phyloP scores from a whole-genome alignment of 108 stramenopile species.

The Chaetoceros muelleri region DNA sequence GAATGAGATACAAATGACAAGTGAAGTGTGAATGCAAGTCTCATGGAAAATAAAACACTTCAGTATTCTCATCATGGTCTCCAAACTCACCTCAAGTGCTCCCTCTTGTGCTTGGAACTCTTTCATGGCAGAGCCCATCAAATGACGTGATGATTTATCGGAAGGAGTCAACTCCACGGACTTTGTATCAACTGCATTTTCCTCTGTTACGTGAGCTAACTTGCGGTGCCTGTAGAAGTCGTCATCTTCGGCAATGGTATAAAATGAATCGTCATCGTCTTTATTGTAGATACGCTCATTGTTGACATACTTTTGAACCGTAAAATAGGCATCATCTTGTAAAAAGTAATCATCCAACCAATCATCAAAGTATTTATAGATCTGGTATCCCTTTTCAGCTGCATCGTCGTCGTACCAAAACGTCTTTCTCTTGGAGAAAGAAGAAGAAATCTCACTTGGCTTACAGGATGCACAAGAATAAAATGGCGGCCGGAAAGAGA shows the following conservation, averaged over 20 bases:
- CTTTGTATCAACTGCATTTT: conserved; percentile 25
- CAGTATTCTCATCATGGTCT: background rate
- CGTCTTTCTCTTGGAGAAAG: conserved; percentile 53
- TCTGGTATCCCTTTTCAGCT: conserved; percentile 12
- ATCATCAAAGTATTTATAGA: conserved; percentile 25
- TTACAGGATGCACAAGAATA: conserved; percentile 58
- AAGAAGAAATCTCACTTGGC: conserved; percentile 45
- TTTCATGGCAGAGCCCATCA: background rate
- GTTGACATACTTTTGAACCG: conserved; percentile 16
- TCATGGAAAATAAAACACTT: background rate
- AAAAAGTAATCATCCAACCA: conserved; percentile 23
- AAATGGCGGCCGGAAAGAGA: conserved; percentile 75
- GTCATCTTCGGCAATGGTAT: conserved; percentile 19
- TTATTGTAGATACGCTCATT: conserved; percentile 14
- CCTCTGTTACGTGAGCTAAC: conserved; percentile 11
- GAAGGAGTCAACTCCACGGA: too few species aligned
- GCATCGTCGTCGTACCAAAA: conserved; percentile 76
- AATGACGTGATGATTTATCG: background rate
- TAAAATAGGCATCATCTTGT: conserved; percentile 13
- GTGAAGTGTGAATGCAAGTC: background rate
- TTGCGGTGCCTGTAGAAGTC: conserved; percentile 10
- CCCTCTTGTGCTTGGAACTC: background rate
- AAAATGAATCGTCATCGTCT: conserved; percentile 29
- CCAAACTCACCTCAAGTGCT: background rate
- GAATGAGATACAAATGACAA: background rate